Base-by-base conservation (phyloP, 192 early-diverging fungal species). In the Phlyctochytrium planicorne region DNA sequence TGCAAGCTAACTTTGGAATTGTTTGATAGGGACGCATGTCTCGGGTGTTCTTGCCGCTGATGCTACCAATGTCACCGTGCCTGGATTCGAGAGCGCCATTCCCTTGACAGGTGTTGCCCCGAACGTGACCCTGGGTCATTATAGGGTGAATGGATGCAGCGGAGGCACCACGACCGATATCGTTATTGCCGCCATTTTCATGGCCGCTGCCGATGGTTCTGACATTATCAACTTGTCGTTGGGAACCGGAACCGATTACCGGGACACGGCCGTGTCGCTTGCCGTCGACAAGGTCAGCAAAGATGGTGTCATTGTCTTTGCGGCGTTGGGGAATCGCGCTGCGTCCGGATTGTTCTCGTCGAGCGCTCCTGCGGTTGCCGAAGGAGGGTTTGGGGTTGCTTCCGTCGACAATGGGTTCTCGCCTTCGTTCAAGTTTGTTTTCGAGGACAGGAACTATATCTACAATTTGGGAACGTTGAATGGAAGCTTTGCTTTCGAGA, bases 161-260 rank as follows among this genome's bases (percentile, higher is more conserved):
- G 55, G 20, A 10, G 10, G 30, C 56, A 79, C 78, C 63, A 87
- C 87, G 55, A 78, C 80, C 32, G 92, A 93, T 59, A 68, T 93
- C 52, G 85, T 96, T 32, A 84, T 92, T 57, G 83, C 89, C 59
- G 94, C 89, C 17, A 73, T 97, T 70, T 75, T 88, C 68, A 69
- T 73, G 3, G 95, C 94, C 6, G 77, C 82, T 50, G 68, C 66
- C 1, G 92, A 92, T 59, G 78, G 85, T 0, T 82, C 90, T 73
- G 85, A 97, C 66, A 69, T 97, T 36, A 90, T 97, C 71, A 94
- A 90, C 79, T 80, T 95, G 65, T 91, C 89, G 57, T 71, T 95
- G 60, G 95, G 93, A 52, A 62, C 62, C 36, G 89, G 83, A 2
- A 75, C 82, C 20, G 78, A 74, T 66, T 80, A 77, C 30, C 87